Base-by-base conservation (phyloP, 345 rosid genomes). In the Euphorbia peplus region DNA sequence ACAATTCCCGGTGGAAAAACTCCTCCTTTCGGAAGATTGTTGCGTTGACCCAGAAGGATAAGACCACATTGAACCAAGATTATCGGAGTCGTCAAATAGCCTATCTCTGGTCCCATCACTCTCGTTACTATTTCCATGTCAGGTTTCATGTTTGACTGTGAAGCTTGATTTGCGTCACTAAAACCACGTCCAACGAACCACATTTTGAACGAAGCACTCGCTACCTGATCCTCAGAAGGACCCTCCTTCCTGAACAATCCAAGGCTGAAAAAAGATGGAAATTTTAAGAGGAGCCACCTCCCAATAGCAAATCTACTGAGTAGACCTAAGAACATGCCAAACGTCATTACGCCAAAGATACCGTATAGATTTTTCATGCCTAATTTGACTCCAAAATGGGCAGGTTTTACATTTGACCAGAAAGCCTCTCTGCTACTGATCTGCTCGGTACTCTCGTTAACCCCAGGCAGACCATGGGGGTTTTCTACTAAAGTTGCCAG, bases 121-220 rank as follows among this genome's bases (percentile, higher is more conserved):
- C 96, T 80, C 15, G 98, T 90, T 73, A 85, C 74, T 29, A 93
- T 78, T 60, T 89, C 88, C 76, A 76, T 73, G 72, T 89, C 96
- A 15, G 88, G 90, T 74, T 83, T 85, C 22, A 50, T 46, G 18
- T 82, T 80, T 44, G 76, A 76, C 60, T 74, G 72, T 11, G 89
- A 85, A 64, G 70, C 78, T 7, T 77, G 77, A 50, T 66, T 78
- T 57, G 51, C 64, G 41, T 89, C 80, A 32, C 97, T 87, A 62
- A 71, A 93, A 41, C 97, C 98, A 22, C 78, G 85, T 11, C 90
- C 97, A 4, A 93, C 73, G 60, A 90, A 90, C 98, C 92, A 87
- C 97, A 93, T 90, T 74, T 90, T 88, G 46, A 90, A 93, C 15
- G 96, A 77, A 32, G 96, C 93, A 39, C 90, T 86, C 46, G 73